Conservation (phyloP, 2,329 filamentous ascomycete species). For the Paraconiothyrium brasiliense region DNA sequence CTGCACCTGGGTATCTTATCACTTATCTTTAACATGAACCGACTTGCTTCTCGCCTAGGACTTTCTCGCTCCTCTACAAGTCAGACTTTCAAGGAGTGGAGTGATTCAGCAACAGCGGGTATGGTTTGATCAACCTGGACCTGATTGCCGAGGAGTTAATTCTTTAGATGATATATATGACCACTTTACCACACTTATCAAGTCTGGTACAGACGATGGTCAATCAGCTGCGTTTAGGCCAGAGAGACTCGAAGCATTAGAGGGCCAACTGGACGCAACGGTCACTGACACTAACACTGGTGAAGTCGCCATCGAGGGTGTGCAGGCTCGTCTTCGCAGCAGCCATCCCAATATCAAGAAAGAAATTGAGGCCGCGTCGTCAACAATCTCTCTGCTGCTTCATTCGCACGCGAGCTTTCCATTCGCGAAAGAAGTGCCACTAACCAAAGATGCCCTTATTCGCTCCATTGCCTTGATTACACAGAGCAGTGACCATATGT, state of each 20-base stretch:
- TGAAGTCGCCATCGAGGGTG: background rate
- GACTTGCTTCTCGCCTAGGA: slow-evolving; percentile 6
- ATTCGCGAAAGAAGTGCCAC: slow-evolving; percentile 1
- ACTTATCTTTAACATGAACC: background rate
- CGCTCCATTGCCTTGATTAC: slow-evolving; percentile 3
- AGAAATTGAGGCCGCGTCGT: background rate
- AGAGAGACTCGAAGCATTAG: background rate
- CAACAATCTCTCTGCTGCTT: background rate
- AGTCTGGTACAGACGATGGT: background rate
- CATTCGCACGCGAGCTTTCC: slow-evolving; percentile 8
- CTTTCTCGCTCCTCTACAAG: slow-evolving; percentile 1
- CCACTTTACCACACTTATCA: slow-evolving; percentile 4
- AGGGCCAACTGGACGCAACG: background rate
- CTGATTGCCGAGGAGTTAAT: background rate
- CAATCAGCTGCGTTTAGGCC: background rate
- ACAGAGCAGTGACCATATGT: slow-evolving; percentile 2
- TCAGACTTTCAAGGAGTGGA: slow-evolving; percentile 5
- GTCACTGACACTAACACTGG: background rate
- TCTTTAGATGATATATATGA: slow-evolving; percentile 1
- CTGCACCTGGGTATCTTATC: background rate
- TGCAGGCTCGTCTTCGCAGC: background rate
- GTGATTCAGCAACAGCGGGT: slow-evolving; percentile 1
- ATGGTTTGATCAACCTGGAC: background rate
- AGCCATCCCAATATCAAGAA: background rate
- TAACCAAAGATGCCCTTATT: slow-evolving; percentile 9